Evolutionary conservation across 805 yeast species (phyloP), one percentile per base, ranked within the genome.

Genomic region (Wickerhamiella sergipiensis): DNA sequence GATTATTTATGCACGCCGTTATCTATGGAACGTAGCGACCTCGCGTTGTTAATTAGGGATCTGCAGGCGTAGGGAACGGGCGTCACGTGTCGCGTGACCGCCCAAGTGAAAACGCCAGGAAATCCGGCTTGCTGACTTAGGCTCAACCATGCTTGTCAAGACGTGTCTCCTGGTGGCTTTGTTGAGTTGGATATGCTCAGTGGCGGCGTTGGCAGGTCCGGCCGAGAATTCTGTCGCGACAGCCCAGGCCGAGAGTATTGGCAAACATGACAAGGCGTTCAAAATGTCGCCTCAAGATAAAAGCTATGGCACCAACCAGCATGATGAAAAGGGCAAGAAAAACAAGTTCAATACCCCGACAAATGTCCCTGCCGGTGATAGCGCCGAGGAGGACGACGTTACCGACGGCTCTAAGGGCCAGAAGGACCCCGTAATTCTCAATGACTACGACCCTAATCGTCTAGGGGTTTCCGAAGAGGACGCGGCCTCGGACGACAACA

Each of bases 361-460:
- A 13, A 49, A 47, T 40, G 59, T 55, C 48, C 63, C 54, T 53
- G 57, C 36, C 52, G 59, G 46, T 21, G 53, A 50, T 23, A 26
- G 43, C 3, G 50, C 46, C 22, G 52, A 38, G 23, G 47, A 22
- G 22, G 48, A 50, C 33, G 49, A 42, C 22, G 45, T 23, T 12
- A 13, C 22, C 22, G 50, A 39, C 5, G 31, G 17, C 38, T 43
- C 12, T 10, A 46, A 40, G 29, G 44, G 17, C 9, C 17, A 29
- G 24, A 39, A 33, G 39, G 21, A 48, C n/a, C 63, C 67, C 5
- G 61, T 58, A n/a, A 65, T 65, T 24, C 56, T 64, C 29, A 64
- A 64, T 52, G 70, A 67, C 51, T 67, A 65, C 49, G 67, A 66
- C 51, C 69, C 69, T 12, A 60, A 55, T 45, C 59, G 66, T 23